Evolutionary conservation across 805 yeast genomes (phyloP).

Genomic region (Wickerhamiella siamensis): DNA sequence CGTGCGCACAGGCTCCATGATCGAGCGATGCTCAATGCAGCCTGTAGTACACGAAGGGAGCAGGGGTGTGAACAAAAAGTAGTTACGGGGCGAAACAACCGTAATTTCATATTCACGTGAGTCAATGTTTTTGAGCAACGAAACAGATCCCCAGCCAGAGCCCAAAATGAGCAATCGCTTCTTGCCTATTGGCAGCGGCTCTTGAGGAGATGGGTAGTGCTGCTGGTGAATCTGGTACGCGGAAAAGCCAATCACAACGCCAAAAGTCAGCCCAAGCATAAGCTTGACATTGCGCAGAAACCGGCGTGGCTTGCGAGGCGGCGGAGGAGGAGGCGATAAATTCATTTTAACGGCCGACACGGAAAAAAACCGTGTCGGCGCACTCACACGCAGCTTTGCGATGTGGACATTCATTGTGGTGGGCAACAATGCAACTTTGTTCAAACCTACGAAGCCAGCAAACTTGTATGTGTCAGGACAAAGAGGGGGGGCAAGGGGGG

Average conservation of each 20-base stretch:
- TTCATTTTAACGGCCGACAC: not conserved
- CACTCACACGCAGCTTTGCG: too few relatives aligned
- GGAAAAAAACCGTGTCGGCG: not conserved
- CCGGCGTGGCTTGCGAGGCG: not conserved
- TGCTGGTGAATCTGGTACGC: constrained; percentile 36
- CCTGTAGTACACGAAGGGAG: constrained; percentile 93
- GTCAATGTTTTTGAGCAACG: constrained; percentile 71
- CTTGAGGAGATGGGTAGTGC: constrained; percentile 27
- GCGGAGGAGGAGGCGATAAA: not conserved
- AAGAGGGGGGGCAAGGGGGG: too few relatives aligned
- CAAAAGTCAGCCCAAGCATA: constrained; percentile 8
- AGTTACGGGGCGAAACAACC: constrained; percentile 86
- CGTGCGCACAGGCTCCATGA: constrained; percentile 83
- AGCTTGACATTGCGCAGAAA: constrained; percentile 2
- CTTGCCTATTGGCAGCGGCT: constrained; percentile 40
- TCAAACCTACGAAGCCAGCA: too few relatives aligned
- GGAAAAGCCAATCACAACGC: constrained; percentile 39
- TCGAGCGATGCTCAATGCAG: constrained; percentile 75
- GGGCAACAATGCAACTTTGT: too few relatives aligned
- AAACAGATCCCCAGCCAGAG: constrained; percentile 91
- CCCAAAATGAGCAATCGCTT: constrained; percentile 57
- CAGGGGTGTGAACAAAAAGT: constrained; percentile 89
- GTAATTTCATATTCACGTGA: constrained; percentile 78
- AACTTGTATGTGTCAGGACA: too few relatives aligned
- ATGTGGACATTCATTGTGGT: too few relatives aligned